Evolutionary conservation across 441 rosid genomes (phyloP).

Genomic region (Monsonia emarginata): DNA sequence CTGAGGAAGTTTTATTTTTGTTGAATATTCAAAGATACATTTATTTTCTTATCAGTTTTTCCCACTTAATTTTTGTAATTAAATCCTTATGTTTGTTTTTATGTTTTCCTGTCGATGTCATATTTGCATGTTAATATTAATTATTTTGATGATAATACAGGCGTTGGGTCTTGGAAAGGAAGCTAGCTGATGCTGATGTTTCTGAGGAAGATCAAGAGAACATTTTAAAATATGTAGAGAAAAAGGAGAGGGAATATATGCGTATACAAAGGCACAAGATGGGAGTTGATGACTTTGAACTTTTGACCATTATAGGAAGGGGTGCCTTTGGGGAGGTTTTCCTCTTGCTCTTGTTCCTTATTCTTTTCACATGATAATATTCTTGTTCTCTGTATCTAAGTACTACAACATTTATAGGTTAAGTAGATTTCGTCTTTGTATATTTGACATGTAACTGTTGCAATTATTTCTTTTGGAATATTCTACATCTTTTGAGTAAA

Average conservation of each 20-base stretch:
- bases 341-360: neutral
- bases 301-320: conserved; percentile 24
- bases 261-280: conserved; percentile 36
- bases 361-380: neutral
- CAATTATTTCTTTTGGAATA: neutral
- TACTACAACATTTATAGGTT: neutral
- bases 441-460: neutral
- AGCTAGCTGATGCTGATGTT: conserved; percentile 37
- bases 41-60: neutral
- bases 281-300: conserved; percentile 33
- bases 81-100: neutral
- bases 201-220: conserved; percentile 34
- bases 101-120: neutral
- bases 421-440: neutral
- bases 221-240: conserved; percentile 30
- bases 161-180: conserved; percentile 26
- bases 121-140: neutral
- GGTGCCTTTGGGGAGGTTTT: neutral
- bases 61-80: neutral
- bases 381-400: neutral
- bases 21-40: neutral
- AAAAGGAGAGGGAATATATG: conserved; percentile 37
- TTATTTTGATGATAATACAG: neutral
- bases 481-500: neutral
- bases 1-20: too few relatives aligned